These are phyloP conservation scores for Candida xiaguanensis DNA, from an alignment of 805 yeast genomes.

Conservation along the genomic window DNA sequence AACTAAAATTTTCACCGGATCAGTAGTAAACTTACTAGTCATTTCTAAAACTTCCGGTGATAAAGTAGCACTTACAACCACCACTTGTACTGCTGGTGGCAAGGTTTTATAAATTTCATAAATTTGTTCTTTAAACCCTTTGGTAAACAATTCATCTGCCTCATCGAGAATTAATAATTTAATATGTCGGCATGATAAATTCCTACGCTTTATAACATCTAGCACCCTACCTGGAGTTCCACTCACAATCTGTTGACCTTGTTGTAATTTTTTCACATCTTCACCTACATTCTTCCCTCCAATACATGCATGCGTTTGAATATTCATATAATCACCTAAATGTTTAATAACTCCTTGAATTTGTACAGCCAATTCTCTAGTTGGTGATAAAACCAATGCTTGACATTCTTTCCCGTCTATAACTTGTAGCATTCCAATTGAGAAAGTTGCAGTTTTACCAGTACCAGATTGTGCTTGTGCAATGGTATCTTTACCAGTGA, in stretches of 20 bases:
- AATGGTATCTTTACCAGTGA: slow-evolving; percentile 89
- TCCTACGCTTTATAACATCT: slow-evolving; percentile 86
- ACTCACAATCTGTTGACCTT: slow-evolving; percentile 87
- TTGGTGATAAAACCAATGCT: slow-evolving; percentile 89
- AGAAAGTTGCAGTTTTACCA: slow-evolving; percentile 97
- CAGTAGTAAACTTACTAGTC: slow-evolving; percentile 86
- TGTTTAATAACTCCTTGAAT: slow-evolving; percentile 85
- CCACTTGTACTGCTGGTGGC: slow-evolving; percentile 87
- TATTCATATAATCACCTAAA: slow-evolving; percentile 83
- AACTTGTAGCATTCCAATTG: slow-evolving; percentile 88
- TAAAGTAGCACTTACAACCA: slow-evolving; percentile 91
- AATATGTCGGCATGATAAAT: slow-evolving; percentile 66
- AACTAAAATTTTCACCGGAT: slow-evolving; percentile 91
- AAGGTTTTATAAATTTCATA: slow-evolving; percentile 83
- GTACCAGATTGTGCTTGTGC: slow-evolving; percentile 99
- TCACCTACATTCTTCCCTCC: slow-evolving; percentile 88
- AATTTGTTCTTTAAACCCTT: slow-evolving; percentile 94
- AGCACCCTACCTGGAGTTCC: slow-evolving; percentile 97
- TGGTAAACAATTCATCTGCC: slow-evolving; percentile 91
- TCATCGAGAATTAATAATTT: slow-evolving; percentile 92
- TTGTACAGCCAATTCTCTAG: slow-evolving; percentile 93
- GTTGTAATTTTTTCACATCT: slow-evolving; percentile 69
- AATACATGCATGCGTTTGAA: slow-evolving; percentile 85
- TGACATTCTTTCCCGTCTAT: slow-evolving; percentile 80
- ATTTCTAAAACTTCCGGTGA: slow-evolving; percentile 88